A percentile compares a stretch with the other conserved stretches of the same genome.
Conservation (phyloP, 169 alveolate species). For the Babesia caballi region DNA sequence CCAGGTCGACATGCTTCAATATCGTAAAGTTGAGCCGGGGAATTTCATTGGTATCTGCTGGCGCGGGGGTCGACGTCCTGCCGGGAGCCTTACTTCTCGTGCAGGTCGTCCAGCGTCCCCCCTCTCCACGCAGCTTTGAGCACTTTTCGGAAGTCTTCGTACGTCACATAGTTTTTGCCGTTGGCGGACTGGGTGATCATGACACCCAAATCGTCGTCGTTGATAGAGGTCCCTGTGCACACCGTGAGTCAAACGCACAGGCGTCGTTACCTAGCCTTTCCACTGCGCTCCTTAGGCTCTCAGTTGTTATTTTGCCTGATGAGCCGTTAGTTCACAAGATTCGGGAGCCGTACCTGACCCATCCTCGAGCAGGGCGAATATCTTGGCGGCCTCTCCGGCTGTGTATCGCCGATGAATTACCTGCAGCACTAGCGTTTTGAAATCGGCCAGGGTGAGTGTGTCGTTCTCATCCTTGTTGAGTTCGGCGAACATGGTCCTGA, state of each 20-base stretch:
- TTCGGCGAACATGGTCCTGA: conserved; percentile 49
- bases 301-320: conserved; percentile 57
- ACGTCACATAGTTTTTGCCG: conserved; percentile 19
- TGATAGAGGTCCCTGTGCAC: conserved; percentile 21
- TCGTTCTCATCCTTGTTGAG: conserved; percentile 45
- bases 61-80: too few relatives aligned
- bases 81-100: too few relatives aligned
- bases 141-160: conserved; percentile 48
- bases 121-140: conserved; percentile 62
- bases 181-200: conserved; percentile 57
- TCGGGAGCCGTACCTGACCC: conserved; percentile 26
- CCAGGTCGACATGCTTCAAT: too few relatives aligned
- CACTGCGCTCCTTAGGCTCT: conserved; percentile 38
- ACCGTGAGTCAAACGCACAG: not conserved
- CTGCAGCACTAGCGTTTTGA: conserved; percentile 53
- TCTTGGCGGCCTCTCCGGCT: conserved; percentile 51
- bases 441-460: conserved; percentile 34
- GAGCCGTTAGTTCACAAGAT: not conserved
- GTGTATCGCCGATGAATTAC: conserved; percentile 56
- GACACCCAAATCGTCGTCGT: conserved; percentile 42
- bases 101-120: conserved; percentile 14
- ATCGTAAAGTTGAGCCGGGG: too few relatives aligned
- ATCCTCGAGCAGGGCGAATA: conserved; percentile 59
- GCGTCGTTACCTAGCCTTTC: conserved; percentile 22
- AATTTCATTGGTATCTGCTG: too few relatives aligned